Base-by-base conservation (phyloP, 805 yeast genomes). In the Starmera dryadoides region DNA sequence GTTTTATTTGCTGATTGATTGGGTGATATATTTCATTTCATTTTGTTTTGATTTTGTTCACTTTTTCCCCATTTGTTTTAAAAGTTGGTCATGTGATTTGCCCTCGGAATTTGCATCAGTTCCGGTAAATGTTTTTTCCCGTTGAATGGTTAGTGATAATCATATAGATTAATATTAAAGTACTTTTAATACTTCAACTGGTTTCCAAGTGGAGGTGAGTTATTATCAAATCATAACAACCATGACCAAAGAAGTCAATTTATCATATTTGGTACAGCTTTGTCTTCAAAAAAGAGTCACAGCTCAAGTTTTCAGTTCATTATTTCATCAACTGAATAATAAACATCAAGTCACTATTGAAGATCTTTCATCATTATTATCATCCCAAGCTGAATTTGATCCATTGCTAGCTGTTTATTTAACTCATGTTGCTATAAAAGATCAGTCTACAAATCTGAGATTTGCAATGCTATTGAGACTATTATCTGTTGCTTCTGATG, bases 371-470 rank as follows among this genome's bases (percentile, higher is more conserved):
- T 18, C 37, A 2, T 12, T 51, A 2, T 23, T 52, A 10, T 36
- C 45, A 2, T n/a, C 33, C 3, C 18, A 15, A 14, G 30, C 23
- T 3, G 37, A 36, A 1, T 30, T 50, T 11, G 53, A 53, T 29
- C 58, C 59, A n/a, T 33, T 53, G 31, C 31, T 39, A 7, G 44
- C 43, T 14, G 35, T 45, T 19, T 55, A 50, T 34, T 33, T 55
- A 6, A 30, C 45, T 6, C 19, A 30, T 6, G 32, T 35, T 1
- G 17, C 45, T 4, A 23, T 41, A 0, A 15, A 19, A 2, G 42
- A 46, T 15, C 41, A 42, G n/a, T 32, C 46, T 5, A 41, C 45
- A 2, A 23, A 30, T 7, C 18, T 51, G 22, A 45, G 39, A 21
- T 41, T 51, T 14, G 29, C 50, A 2, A 36, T 33, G 2, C 30